Percentiles rank a stretch among this genome's conserved stretches.
These are phyloP conservation scores for Fremontodendron californicum DNA, from an alignment of 345 rosid species.

Conservation along the genomic window DNA sequence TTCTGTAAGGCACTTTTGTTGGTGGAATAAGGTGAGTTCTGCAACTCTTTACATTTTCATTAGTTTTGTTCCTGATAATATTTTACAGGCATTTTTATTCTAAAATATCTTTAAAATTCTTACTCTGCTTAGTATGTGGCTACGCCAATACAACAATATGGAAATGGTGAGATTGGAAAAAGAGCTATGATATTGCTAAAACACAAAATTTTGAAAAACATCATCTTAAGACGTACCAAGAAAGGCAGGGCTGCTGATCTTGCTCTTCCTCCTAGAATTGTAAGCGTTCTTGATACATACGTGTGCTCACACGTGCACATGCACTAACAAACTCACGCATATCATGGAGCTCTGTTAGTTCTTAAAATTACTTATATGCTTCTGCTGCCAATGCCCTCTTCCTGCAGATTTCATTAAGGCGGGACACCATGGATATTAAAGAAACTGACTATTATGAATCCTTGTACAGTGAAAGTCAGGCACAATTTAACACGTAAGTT, in stretches of 20 bases:
- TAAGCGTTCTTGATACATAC: slow-evolving; percentile 29
- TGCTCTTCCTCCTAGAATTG: slow-evolving; percentile 94
- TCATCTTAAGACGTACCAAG: slow-evolving; percentile 85
- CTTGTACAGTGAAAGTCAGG: slow-evolving; percentile 74
- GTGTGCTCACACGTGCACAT: background rate
- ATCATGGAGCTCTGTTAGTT: slow-evolving; percentile 8
- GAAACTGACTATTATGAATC: slow-evolving; percentile 89
- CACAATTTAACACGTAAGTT: slow-evolving; percentile 84
- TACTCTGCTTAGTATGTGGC: slow-evolving; percentile 55
- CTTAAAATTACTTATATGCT: slow-evolving; percentile 2
- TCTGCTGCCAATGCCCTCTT: background rate
- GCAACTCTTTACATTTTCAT: slow-evolving; percentile 8
- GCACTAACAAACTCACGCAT: background rate
- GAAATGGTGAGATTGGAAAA: slow-evolving; percentile 41
- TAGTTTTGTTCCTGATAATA: background rate
- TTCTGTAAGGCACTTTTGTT: slow-evolving; percentile 89
- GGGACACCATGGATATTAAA: slow-evolving; percentile 71
- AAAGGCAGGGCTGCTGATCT: slow-evolving; percentile 97
- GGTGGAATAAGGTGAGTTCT: slow-evolving; percentile 94
- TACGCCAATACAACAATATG: slow-evolving; percentile 57
- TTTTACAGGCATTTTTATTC: background rate
- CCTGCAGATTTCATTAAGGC: slow-evolving; percentile 70
- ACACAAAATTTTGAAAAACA: slow-evolving; percentile 66
- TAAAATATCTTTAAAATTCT: slow-evolving; percentile 10
- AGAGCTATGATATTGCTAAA: slow-evolving; percentile 91